Conservation (phyloP, 1,284 basidiomycete species). For the Pascua guehoae region DNA sequence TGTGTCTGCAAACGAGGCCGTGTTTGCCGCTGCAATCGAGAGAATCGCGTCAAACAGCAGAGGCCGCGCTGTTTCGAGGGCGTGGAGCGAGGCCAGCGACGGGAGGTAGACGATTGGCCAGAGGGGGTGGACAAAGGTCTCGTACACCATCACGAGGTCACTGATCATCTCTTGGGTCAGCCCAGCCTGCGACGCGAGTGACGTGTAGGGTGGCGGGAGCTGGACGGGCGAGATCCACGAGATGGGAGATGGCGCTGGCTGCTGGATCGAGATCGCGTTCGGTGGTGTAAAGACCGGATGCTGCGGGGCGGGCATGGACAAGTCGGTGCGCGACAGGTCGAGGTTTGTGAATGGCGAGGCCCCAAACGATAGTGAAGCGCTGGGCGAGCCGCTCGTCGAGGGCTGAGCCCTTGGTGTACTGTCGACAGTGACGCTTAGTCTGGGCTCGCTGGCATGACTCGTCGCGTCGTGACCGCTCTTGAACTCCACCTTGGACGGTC, state of each 20-base stretch:
- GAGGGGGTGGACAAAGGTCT: conserved; percentile 18
- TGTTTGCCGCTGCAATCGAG: conserved; percentile 8
- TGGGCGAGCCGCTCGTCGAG: too few relatives aligned
- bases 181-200: conserved; percentile 1
- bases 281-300: not conserved
- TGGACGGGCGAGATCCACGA: not conserved
- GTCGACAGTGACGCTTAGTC: not conserved
- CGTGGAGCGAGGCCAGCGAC: conserved; percentile 4
- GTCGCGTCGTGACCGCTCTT: not conserved
- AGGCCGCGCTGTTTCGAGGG: conserved; percentile 10
- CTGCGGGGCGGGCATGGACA: not conserved
- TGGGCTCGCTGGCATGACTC: not conserved
- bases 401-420: too few relatives aligned
- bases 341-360: not conserved
- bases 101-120: conserved; percentile 19
- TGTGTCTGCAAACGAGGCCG: not conserved
- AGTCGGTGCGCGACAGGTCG: not conserved
- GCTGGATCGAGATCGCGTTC: not conserved
- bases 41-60: conserved; percentile 16
- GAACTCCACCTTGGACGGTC: not conserved
- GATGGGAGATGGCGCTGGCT: not conserved
- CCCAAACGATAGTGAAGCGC: not conserved
- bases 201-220: not conserved
- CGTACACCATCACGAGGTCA: conserved; percentile 13
- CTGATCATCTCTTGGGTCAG: conserved; percentile 7